Evolutionary conservation across 2,329 filamentous ascomycete genomes (phyloP).

Genomic region (Calonectria hongkongensis): DNA sequence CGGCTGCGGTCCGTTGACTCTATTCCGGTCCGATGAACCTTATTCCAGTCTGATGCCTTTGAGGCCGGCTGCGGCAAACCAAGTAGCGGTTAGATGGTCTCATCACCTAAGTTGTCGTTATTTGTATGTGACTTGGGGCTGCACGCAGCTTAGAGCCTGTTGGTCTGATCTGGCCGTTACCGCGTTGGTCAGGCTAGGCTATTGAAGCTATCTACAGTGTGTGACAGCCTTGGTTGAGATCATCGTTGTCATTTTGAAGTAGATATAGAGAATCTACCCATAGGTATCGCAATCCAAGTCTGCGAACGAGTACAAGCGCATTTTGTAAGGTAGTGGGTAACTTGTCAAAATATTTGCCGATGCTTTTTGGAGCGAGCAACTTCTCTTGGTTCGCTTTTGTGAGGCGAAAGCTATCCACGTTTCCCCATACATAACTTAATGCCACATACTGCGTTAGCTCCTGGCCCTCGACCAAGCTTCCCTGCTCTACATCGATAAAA

Average conservation of each 20-base stretch:
- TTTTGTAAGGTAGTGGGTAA: conserved; percentile 7
- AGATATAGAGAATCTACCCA: conserved; percentile 26
- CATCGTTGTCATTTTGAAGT: not conserved
- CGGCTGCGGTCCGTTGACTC: no score
- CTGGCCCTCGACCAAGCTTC: conserved; percentile 21
- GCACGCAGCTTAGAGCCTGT: no score
- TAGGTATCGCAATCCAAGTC: not conserved
- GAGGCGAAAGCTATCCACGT: conserved; percentile 31
- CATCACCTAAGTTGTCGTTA: no score
- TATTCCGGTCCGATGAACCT: no score
- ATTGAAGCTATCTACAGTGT: no score
- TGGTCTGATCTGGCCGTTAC: no score
- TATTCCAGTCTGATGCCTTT: no score
- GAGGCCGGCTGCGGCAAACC: no score
- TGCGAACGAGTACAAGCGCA: conserved; percentile 8
- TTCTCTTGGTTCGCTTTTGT: conserved; percentile 27
- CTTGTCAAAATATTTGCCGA: not conserved
- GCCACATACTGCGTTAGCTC: conserved; percentile 26
- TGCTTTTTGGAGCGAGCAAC: conserved; percentile 8
- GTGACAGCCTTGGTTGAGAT: not conserved
- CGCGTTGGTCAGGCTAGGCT: no score
- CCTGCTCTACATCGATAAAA: not conserved
- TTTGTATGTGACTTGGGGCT: no score
- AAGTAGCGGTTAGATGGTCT: no score
- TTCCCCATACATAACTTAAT: conserved; percentile 43